Evolutionary conservation across 768 basidiomycete genomes (phyloP).

Genomic region (Tulasnella sp.): DNA sequence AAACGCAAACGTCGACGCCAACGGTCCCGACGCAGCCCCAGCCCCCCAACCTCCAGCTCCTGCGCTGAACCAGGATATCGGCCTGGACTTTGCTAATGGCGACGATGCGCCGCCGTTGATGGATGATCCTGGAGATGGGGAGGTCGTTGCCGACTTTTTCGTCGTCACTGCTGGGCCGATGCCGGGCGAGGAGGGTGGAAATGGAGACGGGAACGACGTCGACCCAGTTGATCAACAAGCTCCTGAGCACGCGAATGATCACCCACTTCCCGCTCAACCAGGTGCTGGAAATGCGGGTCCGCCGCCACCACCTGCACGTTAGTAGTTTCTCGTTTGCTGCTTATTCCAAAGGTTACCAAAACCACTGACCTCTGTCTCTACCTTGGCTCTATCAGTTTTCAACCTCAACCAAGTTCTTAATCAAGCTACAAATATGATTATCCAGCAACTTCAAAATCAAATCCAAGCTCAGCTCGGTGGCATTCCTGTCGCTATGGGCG

Average conservation of each 20-base stretch:
- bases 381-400: background rate
- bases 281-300: background rate
- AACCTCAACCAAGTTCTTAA: constrained; percentile 1
- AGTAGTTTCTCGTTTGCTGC: background rate
- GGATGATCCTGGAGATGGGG: background rate
- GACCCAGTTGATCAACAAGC: background rate
- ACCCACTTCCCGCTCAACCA: background rate
- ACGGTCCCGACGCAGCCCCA: background rate
- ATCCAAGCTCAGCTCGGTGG: too few relatives aligned
- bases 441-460: background rate
- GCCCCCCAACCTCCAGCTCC: constrained; percentile 2
- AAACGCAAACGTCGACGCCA: background rate
- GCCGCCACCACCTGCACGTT: background rate
- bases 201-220: background rate
- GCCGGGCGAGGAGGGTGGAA: background rate
- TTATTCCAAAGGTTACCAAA: too few relatives aligned
- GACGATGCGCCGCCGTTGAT: background rate
- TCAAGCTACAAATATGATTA: background rate
- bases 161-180: background rate
- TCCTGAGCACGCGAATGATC: background rate
- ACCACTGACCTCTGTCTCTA: background rate
- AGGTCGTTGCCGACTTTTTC: background rate
- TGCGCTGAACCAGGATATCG: background rate
- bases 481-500: too few relatives aligned
- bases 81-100: background rate